Percentiles rank a stretch among this genome's conserved stretches.
These are phyloP conservation scores for Globisporangium nagaii DNA, from an alignment of 352 stramenopile species.

Conservation along the genomic window DNA sequence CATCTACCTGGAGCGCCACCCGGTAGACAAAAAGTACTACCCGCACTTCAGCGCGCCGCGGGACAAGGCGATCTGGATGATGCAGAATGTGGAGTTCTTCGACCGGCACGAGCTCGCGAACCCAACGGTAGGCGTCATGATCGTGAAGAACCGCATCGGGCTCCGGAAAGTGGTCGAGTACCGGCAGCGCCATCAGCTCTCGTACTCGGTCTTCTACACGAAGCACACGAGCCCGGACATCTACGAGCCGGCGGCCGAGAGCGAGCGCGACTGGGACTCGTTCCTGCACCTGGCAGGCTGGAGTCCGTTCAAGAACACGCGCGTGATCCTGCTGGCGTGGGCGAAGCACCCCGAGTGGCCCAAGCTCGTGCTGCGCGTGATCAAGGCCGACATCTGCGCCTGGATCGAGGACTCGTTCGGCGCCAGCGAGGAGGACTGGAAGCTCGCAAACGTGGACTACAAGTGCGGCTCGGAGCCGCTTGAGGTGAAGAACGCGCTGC, in stretches of 20 bases:
- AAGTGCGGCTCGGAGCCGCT: slow-evolving; percentile 53
- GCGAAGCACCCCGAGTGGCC: slow-evolving; percentile 70
- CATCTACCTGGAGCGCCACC: slow-evolving; percentile 72
- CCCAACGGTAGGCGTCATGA: slow-evolving; percentile 71
- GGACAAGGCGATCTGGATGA: slow-evolving; percentile 82
- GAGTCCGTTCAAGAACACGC: slow-evolving; percentile 79
- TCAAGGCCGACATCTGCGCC: slow-evolving; percentile 51
- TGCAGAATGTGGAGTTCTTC: slow-evolving; percentile 84
- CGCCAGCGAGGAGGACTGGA: slow-evolving; percentile 33
- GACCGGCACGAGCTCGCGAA: slow-evolving; percentile 69
- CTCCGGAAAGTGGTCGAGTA: slow-evolving; percentile 84
- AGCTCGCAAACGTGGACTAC: slow-evolving; percentile 71
- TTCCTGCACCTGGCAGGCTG: slow-evolving; percentile 67
- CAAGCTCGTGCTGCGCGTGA: slow-evolving; percentile 60
- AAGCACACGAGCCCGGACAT: slow-evolving; percentile 80
- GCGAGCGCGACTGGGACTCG: slow-evolving; percentile 64
- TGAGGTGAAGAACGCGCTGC: slow-evolving; percentile 52
- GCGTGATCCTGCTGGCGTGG: slow-evolving; percentile 66
- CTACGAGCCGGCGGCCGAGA: slow-evolving; percentile 37
- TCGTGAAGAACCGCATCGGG: slow-evolving; percentile 77
- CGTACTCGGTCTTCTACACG: slow-evolving; percentile 78
- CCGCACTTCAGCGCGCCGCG: slow-evolving; percentile 35
- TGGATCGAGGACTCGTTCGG: slow-evolving; percentile 67
- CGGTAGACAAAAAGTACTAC: slow-evolving; percentile 72
- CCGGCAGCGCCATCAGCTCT: slow-evolving; percentile 59